Evolutionary conservation across 2,329 filamentous ascomycete genomes (phyloP).

Genomic region (Trichoderma simmonsii): DNA sequence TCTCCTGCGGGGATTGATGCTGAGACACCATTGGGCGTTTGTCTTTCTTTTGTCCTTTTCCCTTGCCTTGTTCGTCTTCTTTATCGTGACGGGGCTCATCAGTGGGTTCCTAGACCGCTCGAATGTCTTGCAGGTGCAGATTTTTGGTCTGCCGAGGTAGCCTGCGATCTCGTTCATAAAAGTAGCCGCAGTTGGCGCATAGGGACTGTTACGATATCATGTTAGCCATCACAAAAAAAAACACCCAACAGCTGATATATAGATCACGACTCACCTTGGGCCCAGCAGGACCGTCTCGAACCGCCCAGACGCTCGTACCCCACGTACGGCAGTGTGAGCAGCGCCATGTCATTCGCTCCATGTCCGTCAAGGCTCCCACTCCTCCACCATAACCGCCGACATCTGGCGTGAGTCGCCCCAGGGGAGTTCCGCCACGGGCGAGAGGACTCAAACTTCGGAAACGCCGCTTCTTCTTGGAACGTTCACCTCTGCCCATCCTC

Average conservation of each 20-base stretch:
- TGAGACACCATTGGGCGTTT: neutral
- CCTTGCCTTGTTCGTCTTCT: neutral
- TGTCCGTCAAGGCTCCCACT: slow-evolving; percentile 65
- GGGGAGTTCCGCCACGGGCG: slow-evolving; percentile 61
- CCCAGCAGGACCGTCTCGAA: slow-evolving; percentile 84
- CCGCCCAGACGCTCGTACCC: slow-evolving; percentile 91
- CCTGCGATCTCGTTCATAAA: slow-evolving; percentile 83
- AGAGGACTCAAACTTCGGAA: slow-evolving; percentile 85
- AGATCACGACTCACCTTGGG: slow-evolving; percentile 62
- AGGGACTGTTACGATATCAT: slow-evolving; percentile 58
- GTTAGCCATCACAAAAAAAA: slow-evolving; percentile 12
- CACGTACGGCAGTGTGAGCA: slow-evolving; percentile 85
- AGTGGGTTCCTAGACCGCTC: slow-evolving; percentile 30
- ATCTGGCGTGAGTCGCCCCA: slow-evolving; percentile 77
- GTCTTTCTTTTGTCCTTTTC: neutral
- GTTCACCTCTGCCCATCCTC: slow-evolving; percentile 84
- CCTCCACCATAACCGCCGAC: slow-evolving; percentile 71
- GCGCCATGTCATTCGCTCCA: slow-evolving; percentile 79
- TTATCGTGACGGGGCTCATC: slow-evolving; percentile 23
- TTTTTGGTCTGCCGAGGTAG: slow-evolving; percentile 57
- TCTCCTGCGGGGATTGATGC: neutral
- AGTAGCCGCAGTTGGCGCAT: slow-evolving; percentile 87
- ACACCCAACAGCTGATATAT: neutral
- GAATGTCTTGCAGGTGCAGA: slow-evolving; percentile 36
- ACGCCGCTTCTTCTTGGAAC: slow-evolving; percentile 91